Conservation (phyloP, 208 protist genomes). For the Leishmania gerbilli region DNA sequence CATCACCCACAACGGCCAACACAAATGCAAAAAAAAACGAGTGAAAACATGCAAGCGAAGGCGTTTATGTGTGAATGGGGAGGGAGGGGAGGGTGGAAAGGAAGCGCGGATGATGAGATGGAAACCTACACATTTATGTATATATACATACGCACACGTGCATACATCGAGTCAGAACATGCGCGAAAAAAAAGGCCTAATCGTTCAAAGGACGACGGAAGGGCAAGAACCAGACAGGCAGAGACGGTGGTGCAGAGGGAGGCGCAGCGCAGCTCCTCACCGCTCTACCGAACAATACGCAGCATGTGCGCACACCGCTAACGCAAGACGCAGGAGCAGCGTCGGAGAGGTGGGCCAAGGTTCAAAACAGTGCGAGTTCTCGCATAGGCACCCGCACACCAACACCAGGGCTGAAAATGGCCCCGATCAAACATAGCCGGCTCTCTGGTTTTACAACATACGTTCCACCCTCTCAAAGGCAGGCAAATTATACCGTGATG, state of each 20-base stretch:
- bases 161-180: too few relatives aligned
- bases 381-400: not conserved
- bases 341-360: not conserved
- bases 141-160: too few relatives aligned
- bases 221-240: not conserved
- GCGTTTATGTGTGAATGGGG: too few relatives aligned
- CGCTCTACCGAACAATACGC: not conserved
- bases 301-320: not conserved
- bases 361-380: not conserved
- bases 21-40: not conserved
- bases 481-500: not conserved
- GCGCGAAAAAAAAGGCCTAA: not conserved
- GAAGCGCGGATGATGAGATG: too few relatives aligned
- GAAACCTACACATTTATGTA: too few relatives aligned
- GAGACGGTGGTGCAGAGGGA: not conserved
- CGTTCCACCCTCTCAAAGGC: not conserved
- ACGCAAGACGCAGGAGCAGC: not conserved
- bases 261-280: not conserved
- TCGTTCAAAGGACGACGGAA: not conserved
- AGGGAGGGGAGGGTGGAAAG: too few relatives aligned
- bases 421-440: not conserved
- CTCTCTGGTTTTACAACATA: not conserved
- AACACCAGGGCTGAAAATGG: not conserved
- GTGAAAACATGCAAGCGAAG: too few relatives aligned
- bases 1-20: not conserved